Evolutionary conservation across 805 yeast species (phyloP).

Genomic region (Sugiyamaella mastotermitis): DNA sequence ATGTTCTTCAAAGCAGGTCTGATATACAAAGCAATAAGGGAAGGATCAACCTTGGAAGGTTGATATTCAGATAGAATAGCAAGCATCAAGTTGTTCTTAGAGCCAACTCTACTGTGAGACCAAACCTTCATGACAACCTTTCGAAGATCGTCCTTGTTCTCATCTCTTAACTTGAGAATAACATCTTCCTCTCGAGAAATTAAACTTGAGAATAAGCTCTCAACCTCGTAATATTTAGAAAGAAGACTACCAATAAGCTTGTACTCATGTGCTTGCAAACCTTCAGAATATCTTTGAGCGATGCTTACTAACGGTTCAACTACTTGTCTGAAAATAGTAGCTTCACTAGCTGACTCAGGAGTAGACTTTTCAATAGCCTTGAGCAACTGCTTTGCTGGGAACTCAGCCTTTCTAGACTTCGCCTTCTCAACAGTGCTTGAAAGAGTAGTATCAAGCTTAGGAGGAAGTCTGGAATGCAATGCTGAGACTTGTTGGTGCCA

Average conservation of each 20-base stretch:
- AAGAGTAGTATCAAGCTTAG: conserved; percentile 64
- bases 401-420: conserved; percentile 62
- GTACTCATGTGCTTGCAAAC: conserved; percentile 81
- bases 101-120: conserved; percentile 89
- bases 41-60: conserved; percentile 66
- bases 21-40: conserved; percentile 61
- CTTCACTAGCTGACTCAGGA: conserved; percentile 41
- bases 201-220: conserved; percentile 68
- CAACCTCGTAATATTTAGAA: conserved; percentile 70
- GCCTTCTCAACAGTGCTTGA: conserved; percentile 61
- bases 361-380: conserved; percentile 66
- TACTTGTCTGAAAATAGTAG: conserved; percentile 44
- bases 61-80: conserved; percentile 82
- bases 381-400: conserved; percentile 85
- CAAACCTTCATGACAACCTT: conserved; percentile 68
- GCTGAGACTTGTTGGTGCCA: conserved; percentile 87
- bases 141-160: conserved; percentile 66
- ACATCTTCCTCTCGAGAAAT: conserved; percentile 84
- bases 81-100: conserved; percentile 82
- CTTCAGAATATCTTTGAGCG: conserved; percentile 63
- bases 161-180: conserved; percentile 80
- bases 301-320: conserved; percentile 71
- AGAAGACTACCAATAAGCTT: conserved; percentile 63
- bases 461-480: conserved; percentile 83
- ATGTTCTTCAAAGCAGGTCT: conserved; percentile 68